Evolutionary conservation across 2,329 filamentous ascomycete species (phyloP), one percentile per base, ranked within the genome.

Genomic region (Xylariaceae sp.): DNA sequence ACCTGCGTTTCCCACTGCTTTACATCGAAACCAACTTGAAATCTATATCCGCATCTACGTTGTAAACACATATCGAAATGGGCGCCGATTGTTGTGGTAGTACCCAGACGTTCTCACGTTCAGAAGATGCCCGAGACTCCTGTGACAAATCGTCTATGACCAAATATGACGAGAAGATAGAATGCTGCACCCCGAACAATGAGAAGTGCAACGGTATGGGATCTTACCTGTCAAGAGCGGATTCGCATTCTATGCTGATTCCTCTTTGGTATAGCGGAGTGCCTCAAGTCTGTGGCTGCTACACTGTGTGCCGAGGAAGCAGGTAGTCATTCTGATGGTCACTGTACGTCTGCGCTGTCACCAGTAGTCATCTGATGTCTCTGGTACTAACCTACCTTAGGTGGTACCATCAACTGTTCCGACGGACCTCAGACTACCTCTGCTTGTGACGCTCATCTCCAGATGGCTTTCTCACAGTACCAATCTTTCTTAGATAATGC

Each of bases 1-100:
- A n/a, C n/a, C n/a, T n/a, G n/a, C n/a, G n/a, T n/a, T n/a, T n/a
- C n/a, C n/a, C n/a, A n/a, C n/a, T 46, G 24, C 26, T 2, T 39
- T 23, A 40, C 12, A n/a, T 43, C 36, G 12, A 34, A 28, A 29
- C 17, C 6, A 40, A 45, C n/a, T 49, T 7, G 5, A 40, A 12
- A 33, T 28, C 16, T 21, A 34, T 36, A 33, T 29, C 12, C 3
- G 1, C 9, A 48, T 17, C 17, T 48, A 4, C 11, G 46, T 9
- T 33, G 5, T 2, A n/a, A 31, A 28, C n/a, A 40, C 16, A 4
- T 33, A 40, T 21, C 51, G 49, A 55, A 3, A 59, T 59, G 56
- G 56, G 56, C n/a, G 56, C 56, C n/a, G 56, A 52, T 47, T 59
- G 52, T n/a, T 59, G 56, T 31, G 33, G 50, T 24, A 41, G 51